Evolutionary conservation across 345 rosid species (phyloP).

Genomic region (Heritiera littoralis): DNA sequence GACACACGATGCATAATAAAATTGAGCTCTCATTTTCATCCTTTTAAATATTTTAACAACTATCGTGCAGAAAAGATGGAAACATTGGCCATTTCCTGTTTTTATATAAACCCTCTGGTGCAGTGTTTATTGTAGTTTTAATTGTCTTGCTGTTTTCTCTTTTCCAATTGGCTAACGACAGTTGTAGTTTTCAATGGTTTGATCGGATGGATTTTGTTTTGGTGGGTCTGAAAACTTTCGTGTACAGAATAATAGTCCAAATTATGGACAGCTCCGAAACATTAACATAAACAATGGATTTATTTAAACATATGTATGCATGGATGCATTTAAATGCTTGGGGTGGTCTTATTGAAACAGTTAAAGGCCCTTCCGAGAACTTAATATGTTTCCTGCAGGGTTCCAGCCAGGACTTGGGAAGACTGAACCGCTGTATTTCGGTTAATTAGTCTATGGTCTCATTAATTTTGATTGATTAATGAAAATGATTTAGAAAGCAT

Average conservation of each 20-base stretch:
- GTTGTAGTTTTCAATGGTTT: neutral
- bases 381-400: neutral
- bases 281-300: neutral
- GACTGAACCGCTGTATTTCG: too few species aligned
- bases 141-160: neutral
- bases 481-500: too few species aligned
- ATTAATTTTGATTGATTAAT: too few species aligned
- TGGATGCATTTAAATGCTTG: neutral
- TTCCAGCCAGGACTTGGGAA: neutral
- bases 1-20: too few species aligned
- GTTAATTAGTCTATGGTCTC: too few species aligned
- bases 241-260: conserved; percentile 28
- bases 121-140: neutral
- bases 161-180: neutral
- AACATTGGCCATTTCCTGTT: neutral
- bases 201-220: neutral
- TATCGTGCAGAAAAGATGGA: conserved; percentile 13
- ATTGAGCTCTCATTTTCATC: too few species aligned
- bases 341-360: neutral
- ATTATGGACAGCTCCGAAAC: neutral
- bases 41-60: too few species aligned
- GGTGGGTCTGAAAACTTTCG: neutral
- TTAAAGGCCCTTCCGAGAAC: neutral
- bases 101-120: neutral
- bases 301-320: neutral